Evolutionary conservation across 805 yeast genomes (phyloP), one percentile per base, ranked within the genome.

Genomic region (Barnettozyma siamensis): DNA sequence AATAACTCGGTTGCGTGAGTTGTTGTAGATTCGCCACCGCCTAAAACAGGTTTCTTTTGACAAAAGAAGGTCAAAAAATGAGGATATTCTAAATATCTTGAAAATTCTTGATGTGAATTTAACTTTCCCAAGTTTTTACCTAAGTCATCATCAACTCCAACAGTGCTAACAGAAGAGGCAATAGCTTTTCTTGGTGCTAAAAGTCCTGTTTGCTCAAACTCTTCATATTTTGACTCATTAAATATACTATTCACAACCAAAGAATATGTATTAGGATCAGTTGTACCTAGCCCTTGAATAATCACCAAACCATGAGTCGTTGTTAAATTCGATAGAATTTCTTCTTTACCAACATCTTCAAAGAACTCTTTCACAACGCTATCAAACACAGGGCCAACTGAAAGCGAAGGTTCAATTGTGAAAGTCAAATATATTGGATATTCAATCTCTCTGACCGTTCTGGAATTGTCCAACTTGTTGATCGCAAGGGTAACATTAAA

Each of bases 61-160:
- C 34, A 31, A 31, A 31, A 31, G 13, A 31, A 31, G 7, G 34
- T 31, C 6, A 31, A 13, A 7, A 31, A 19, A 4, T 31, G 26
- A 19, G 34, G 34, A 13, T 12, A 31, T 31, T 31, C 26, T 31
- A 31, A 19, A 7, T 31, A 31, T 31, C 34, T 31, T 31, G 34
- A 31, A 19, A 31, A 31, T 31, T 31, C 34, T 31, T 31, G 34
- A 31, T 31, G 34, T 12, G 26, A 19, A 19, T 31, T 31, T 17
- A 31, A 31, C 20, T 31, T 31, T 7, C 10, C 13, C 13, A 19
- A 7, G 18, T 31, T 31, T 31, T 31, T 31, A 19, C 34, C 34
- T 31, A 31, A 31, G 12, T 31, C 34, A 31, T 31, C 34, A 19
- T 31, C 34, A 20, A 19, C 19, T 8, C 34, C 34, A 31, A 31